Evolutionary conservation across 805 yeast genomes (phyloP).

Genomic region (Kluyveromyces siamensis): DNA sequence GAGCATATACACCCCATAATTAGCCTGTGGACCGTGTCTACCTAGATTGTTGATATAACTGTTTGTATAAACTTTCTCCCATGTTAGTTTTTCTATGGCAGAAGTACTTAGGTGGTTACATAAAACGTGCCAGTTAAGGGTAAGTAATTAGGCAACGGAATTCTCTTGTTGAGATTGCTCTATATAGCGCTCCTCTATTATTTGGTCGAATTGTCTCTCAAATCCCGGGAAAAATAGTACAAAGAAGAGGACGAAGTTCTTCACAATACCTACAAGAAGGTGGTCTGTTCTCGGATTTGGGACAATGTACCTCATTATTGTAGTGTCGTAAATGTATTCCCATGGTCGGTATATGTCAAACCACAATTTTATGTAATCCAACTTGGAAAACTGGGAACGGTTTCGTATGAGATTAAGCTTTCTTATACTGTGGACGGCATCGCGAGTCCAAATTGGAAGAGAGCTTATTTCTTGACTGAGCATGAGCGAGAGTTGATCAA

Average conservation of each 20-base stretch:
- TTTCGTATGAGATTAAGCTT: not conserved
- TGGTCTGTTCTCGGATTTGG: slow-evolving; percentile 16
- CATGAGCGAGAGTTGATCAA: not conserved
- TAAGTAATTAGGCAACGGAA: not conserved
- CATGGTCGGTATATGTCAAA: slow-evolving; percentile 1
- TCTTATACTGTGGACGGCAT: not conserved
- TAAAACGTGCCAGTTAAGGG: not conserved
- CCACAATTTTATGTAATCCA: slow-evolving; percentile 1
- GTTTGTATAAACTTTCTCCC: too few species aligned
- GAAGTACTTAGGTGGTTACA: not conserved
- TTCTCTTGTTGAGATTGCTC: not conserved
- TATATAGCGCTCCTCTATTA: slow-evolving; percentile 3
- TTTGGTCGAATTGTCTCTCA: slow-evolving; percentile 5
- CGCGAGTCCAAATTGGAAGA: not conserved
- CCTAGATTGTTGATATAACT: too few species aligned
- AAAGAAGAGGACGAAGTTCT: slow-evolving; percentile 16
- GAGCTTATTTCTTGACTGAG: not conserved
- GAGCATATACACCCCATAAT: too few species aligned
- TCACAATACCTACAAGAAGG: slow-evolving; percentile 10
- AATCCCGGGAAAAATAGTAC: slow-evolving; percentile 16
- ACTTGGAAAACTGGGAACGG: slow-evolving; percentile 1
- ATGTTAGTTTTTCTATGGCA: too few species aligned
- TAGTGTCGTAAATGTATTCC: not conserved
- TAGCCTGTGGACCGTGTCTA: too few species aligned
- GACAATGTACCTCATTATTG: slow-evolving; percentile 10